These are phyloP conservation scores for Fusarium falciforme DNA, from an alignment of 2,329 filamentous ascomycete species.

Conservation along the genomic window DNA sequence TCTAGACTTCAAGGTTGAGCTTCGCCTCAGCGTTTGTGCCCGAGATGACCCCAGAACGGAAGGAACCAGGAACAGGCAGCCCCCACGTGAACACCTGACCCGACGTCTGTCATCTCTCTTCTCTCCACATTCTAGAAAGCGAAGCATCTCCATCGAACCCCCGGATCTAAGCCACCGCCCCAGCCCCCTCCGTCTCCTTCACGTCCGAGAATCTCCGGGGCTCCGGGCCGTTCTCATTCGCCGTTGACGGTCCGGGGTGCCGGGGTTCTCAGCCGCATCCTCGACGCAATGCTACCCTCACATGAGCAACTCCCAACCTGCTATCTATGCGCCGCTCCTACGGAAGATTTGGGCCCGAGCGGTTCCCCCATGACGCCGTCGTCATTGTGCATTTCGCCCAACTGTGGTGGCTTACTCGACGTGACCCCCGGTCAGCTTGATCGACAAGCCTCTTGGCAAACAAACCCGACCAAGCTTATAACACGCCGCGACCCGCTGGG, in stretches of 20 bases:
- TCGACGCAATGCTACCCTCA: slow-evolving; percentile 3
- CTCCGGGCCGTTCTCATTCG: slow-evolving; percentile 30
- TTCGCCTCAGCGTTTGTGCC: slow-evolving; percentile 33
- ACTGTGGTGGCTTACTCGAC: not conserved
- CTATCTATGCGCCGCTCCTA: not conserved
- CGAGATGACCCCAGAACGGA: slow-evolving; percentile 33
- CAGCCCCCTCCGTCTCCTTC: slow-evolving; percentile 18
- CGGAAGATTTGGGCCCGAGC: not conserved
- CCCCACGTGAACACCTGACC: not conserved
- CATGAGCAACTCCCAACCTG: slow-evolving; percentile 15
- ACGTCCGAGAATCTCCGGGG: slow-evolving; percentile 21
- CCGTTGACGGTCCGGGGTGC: slow-evolving; percentile 12
- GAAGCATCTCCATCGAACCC: not conserved
- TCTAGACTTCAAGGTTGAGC: not conserved
- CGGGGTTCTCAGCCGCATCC: slow-evolving; percentile 10
- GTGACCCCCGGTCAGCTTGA: not conserved
- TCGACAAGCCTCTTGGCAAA: not conserved
- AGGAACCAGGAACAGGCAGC: slow-evolving; percentile 13
- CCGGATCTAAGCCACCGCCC: slow-evolving; percentile 41
- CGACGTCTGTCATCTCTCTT: not conserved
- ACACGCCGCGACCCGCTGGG: slow-evolving; percentile 1
- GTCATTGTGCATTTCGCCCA: slow-evolving; percentile 6
- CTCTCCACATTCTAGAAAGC: slow-evolving; percentile 20
- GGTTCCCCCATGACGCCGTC: slow-evolving; percentile 7
- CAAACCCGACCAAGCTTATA: not conserved